Base-by-base conservation (phyloP, 441 rosid species). In the Dalechampia spathulata region DNA sequence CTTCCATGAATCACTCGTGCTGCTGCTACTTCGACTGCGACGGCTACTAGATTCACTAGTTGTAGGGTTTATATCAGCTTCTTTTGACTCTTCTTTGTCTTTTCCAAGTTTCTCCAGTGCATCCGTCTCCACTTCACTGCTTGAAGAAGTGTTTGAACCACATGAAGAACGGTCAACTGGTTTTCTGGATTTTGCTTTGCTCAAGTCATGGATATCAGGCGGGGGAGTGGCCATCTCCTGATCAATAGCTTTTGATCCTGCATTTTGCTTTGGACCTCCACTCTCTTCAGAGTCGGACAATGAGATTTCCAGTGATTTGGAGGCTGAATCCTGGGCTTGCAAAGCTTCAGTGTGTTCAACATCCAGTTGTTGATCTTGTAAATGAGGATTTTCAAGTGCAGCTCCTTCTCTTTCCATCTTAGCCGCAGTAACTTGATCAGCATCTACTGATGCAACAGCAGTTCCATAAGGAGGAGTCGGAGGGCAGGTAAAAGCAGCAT, bases 101-200 rank as follows among this genome's bases (percentile, higher is more conserved):
- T 76, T 74, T 57, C 76, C 83, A 51, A 73, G 66, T 55, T 88
- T 86, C 66, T 74, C 78, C 54, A 85, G 72, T 30, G 85, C 85
- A 47, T 86, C 83, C n/a, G 84, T 83, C 73, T 92, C 96, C 20
- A 77, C 78, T 37, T 92, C 99, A 61, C 96, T 92, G 68, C 92
- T 82, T 42, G 92, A 87, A 66, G 93, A 70, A 38, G 95, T 84
- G 73, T 92, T 89, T 55, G 99, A 92, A 56, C 94, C 97, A 70
- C 99, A 88, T 0, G 98, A 92, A 68, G 98, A 88, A 26, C 94
- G 90, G 47, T 88, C 87, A 62, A 76, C 85, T 46, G 61, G 86
- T 49, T 83, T 92, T 73, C 79, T 81, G 70, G 48, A 73, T 64
- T 74, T 79, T 17, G 73, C 59, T 73, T 66, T 63, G 77, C 75